Conservation (phyloP, 78 protist genomes). For the Pelomyxa schiedti region DNA sequence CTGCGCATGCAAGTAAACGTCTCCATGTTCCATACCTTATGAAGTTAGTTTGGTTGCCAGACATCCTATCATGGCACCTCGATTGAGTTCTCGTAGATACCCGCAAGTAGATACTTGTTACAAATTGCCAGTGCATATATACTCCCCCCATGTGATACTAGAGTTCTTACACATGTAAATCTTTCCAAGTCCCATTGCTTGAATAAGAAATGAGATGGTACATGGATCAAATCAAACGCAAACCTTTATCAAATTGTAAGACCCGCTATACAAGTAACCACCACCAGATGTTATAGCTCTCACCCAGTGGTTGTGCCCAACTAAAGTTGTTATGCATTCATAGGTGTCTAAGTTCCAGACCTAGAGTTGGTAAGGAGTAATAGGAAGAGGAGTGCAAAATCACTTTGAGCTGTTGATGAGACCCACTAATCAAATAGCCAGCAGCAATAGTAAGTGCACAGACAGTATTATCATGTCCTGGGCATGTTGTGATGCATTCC, state of each 20-base stretch:
- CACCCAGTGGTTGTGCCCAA: conserved; percentile 57
- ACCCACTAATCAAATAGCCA: conserved; percentile 20
- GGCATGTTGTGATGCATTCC: conserved; percentile 20
- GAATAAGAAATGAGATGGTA: background rate
- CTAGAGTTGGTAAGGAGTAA: background rate
- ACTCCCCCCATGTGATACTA: conserved; percentile 28
- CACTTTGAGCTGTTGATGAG: conserved; percentile 19
- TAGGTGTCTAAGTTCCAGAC: conserved; percentile 25
- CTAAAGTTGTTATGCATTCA: conserved; percentile 11
- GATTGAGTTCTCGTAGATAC: conserved; percentile 41
- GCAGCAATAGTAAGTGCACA: conserved; percentile 28
- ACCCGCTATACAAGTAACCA: conserved; percentile 22
- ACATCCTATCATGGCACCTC: too few species aligned
- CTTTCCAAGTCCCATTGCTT: conserved; percentile 45
- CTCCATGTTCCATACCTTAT: background rate
- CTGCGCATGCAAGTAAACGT: too few species aligned
- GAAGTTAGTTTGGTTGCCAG: background rate
- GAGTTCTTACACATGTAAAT: conserved; percentile 21
- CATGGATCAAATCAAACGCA: background rate
- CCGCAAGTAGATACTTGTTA: conserved; percentile 14
- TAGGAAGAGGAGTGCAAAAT: too few species aligned
- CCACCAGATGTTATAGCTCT: conserved; percentile 30
- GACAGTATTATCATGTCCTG: conserved; percentile 33
- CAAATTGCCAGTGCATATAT: conserved; percentile 29
- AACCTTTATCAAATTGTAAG: conserved; percentile 21